These are phyloP conservation scores for Buddleja alternifolia DNA, from an alignment of 257 asterid species.

Conservation along the genomic window DNA sequence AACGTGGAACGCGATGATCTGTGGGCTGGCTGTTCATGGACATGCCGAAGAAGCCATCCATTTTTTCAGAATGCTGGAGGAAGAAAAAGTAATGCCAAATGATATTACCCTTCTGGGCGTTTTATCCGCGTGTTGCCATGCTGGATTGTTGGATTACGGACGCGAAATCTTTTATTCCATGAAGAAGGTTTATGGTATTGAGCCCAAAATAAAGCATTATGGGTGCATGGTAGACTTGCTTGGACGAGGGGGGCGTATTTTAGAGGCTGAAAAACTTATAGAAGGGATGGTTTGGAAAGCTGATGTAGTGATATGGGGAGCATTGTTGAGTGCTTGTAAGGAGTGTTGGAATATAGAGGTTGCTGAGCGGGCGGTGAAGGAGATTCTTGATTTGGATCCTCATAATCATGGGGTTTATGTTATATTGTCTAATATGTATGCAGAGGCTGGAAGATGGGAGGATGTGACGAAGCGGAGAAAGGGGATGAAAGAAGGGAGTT, in stretches of 20 bases:
- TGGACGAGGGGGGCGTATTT: constrained; percentile 72
- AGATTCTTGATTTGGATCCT: constrained; percentile 71
- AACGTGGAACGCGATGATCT: constrained; percentile 85
- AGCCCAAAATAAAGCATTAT: constrained; percentile 79
- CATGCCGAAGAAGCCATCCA: constrained; percentile 67
- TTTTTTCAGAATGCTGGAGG: constrained; percentile 48
- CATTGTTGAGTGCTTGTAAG: constrained; percentile 74
- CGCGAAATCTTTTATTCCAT: constrained; percentile 56
- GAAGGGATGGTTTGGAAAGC: constrained; percentile 73
- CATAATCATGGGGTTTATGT: constrained; percentile 72
- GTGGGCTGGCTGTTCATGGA: constrained; percentile 85
- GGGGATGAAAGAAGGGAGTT: constrained; percentile 61
- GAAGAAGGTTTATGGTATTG: constrained; percentile 51
- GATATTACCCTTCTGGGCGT: constrained; percentile 78
- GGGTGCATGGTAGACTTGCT: constrained; percentile 87
- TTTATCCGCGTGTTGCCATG: constrained; percentile 81
- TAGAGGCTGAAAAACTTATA: constrained; percentile 74
- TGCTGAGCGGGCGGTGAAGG: constrained; percentile 71
- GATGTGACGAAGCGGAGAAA: constrained; percentile 63
- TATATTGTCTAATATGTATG: constrained; percentile 82
- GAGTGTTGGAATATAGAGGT: constrained; percentile 63
- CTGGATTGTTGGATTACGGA: constrained; percentile 73
- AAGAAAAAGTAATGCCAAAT: constrained; percentile 52
- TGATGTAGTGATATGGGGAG: constrained; percentile 86
- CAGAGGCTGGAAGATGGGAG: constrained; percentile 87